A percentile compares a stretch with the other conserved stretches of the same genome.
These are phyloP conservation scores for Hanseniaspora valbyensis DNA, from an alignment of 805 yeast species.

Conservation along the genomic window DNA sequence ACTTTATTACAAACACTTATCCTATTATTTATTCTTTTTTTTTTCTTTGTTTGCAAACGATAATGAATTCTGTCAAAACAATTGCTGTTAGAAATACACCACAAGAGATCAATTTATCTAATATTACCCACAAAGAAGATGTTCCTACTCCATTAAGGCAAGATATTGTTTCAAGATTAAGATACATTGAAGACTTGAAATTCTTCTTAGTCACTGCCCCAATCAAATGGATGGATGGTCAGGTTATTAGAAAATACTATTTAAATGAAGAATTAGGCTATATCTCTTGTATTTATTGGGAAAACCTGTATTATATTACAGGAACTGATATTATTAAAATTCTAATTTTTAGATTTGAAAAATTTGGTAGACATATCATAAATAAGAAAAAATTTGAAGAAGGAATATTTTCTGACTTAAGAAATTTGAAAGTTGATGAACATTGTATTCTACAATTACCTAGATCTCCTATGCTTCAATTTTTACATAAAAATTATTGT, in stretches of 20 bases:
- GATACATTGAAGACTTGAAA: conserved; percentile 65
- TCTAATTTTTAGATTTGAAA: conserved; percentile 74
- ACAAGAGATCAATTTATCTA: neutral
- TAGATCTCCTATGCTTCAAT: conserved; percentile 70
- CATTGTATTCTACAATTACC: conserved; percentile 86
- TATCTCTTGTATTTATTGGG: conserved; percentile 88
- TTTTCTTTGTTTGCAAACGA: too few relatives aligned
- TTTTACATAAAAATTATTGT: conserved; percentile 75
- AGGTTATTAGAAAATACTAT: conserved; percentile 74
- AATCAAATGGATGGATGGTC: conserved; percentile 82
- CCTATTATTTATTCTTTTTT: too few relatives aligned
- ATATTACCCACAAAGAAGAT: conserved; percentile 3
- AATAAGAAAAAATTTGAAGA: conserved; percentile 94
- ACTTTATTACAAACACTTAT: too few relatives aligned
- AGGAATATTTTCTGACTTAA: conserved; percentile 83
- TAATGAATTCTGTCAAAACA: neutral
- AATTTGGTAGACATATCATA: conserved; percentile 72
- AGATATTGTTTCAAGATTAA: conserved; percentile 23
- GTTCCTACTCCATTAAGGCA: conserved; percentile 6
- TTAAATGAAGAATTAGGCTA: conserved; percentile 83
- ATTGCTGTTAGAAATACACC: neutral
- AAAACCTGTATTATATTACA: conserved; percentile 75
- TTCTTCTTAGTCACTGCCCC: conserved; percentile 89
- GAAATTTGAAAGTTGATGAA: conserved; percentile 73
- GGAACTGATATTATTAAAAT: conserved; percentile 95